Base-by-base conservation (phyloP, 176 grass and related monocot genomes). In the Pharus latifolius region DNA sequence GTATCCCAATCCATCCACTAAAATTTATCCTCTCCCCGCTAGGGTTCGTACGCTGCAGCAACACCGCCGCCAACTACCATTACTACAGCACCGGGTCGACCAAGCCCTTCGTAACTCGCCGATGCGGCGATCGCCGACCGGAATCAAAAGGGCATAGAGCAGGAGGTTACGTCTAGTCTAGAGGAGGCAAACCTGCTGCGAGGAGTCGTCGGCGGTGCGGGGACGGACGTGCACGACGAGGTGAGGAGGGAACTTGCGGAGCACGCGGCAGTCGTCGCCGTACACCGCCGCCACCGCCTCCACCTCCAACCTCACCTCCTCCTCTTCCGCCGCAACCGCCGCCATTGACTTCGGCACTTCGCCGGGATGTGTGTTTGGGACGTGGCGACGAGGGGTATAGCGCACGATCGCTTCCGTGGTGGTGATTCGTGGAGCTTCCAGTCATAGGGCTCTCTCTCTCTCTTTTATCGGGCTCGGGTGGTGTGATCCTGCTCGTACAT, bases 181-280 rank as follows among this genome's bases (percentile, higher is more conserved):
- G n/a, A n/a, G n/a, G n/a, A 9, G 22, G 48, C 37, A 48, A 19
- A 97, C 94, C 89, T 97, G 89, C 73, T 90, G 89, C 58, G 89
- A 97, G 40, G 86, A 87, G 80, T 97, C 89, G 28, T 85, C 83
- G 57, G 94, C 89, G 38, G 94, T 97, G 63, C 79, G 78, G 28
- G 94, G 89, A 30, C 87, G 60, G 56, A 92, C 74, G 65, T 85
- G 86, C 31, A 92, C 78, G 56, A 88, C 41, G 42, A 97, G 66
- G 74, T 92, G 86, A n/a, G 94, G 89, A 20, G 94, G 94, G 78
- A 85, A 77, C 8, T 82, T 74, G 11, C 56, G 22, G 38, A 92
- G 51, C 78, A 97, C 84, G 71, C 78, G 71, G 83, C 63, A 80
- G 62, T 97, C 89, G 47, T 85, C 78, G 13, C 86, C 83, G 66